These are phyloP conservation scores for Xylariaceae sp. DNA, from an alignment of 2,329 filamentous ascomycete species.

Conservation along the genomic window DNA sequence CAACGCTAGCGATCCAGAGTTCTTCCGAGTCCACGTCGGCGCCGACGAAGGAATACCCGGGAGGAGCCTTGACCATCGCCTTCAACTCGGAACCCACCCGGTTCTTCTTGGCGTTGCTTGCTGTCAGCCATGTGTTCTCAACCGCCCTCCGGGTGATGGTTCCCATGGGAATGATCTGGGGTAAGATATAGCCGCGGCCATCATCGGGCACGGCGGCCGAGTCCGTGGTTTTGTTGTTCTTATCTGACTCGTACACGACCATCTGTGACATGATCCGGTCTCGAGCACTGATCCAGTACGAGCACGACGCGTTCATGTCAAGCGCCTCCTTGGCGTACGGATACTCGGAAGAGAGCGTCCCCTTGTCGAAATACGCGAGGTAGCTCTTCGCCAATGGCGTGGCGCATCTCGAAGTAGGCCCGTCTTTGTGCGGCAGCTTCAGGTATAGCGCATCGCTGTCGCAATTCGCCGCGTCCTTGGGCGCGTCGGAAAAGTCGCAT, in stretches of 20 bases:
- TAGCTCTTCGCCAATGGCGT: slow-evolving; percentile 92
- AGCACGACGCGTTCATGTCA: slow-evolving; percentile 98
- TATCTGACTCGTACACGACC: slow-evolving; percentile 77
- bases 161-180: slow-evolving; percentile 96
- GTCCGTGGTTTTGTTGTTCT: slow-evolving; percentile 20
- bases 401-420: slow-evolving; percentile 74
- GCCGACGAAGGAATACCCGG: slow-evolving; percentile 89
- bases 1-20: slow-evolving; percentile 93
- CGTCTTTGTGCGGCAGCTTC: slow-evolving; percentile 95
- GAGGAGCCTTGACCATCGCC: slow-evolving; percentile 88
- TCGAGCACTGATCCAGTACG: slow-evolving; percentile 96
- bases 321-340: slow-evolving; percentile 88
- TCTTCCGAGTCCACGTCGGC: slow-evolving; percentile 97
- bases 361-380: slow-evolving; percentile 83
- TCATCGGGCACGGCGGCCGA: slow-evolving; percentile 8
- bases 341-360: slow-evolving; percentile 80
- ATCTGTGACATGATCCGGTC: slow-evolving; percentile 93
- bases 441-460: slow-evolving; percentile 69
- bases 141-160: slow-evolving; percentile 92
- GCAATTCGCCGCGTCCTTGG: slow-evolving; percentile 58
- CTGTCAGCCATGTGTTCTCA: slow-evolving; percentile 97
- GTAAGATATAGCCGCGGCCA: slow-evolving; percentile 74
- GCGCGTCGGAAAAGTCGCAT: slow-evolving; percentile 73
- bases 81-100: slow-evolving; percentile 95
- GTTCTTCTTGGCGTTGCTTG: slow-evolving; percentile 93